phyloP scores from a whole-genome alignment of 2,329 filamentous ascomycete species.

The Verticillium isaacii region DNA sequence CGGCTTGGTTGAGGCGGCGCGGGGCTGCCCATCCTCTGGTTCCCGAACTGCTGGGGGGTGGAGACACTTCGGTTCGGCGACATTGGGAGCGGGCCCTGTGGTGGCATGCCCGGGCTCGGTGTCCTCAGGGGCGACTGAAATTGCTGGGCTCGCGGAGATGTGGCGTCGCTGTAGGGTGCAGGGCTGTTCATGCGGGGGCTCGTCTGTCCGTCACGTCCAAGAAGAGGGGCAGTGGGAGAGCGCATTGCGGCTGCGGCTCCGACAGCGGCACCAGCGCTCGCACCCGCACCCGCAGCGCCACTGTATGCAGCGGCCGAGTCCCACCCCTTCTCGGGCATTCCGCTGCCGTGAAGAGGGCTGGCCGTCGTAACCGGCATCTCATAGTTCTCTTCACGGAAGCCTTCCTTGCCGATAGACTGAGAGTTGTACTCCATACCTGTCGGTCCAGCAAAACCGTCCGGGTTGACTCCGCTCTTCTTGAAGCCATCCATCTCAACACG shows the following conservation, averaged over 20 bases:
- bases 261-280: constrained; percentile 5
- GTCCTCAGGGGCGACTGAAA: constrained; percentile 8
- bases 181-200: not conserved
- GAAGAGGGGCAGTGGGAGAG: not conserved
- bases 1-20: constrained; percentile 4
- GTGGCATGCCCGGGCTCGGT: constrained; percentile 10
- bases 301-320: constrained; percentile 12
- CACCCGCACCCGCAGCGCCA: constrained; percentile 6
- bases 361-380: constrained; percentile 21
- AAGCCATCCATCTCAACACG: constrained; percentile 47
- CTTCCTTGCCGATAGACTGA: constrained; percentile 14
- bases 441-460: constrained; percentile 36
- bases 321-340: constrained; percentile 23
- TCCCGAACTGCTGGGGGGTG: constrained; percentile 4
- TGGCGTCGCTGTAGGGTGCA: not conserved
- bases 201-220: not conserved
- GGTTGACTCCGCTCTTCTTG: constrained; percentile 41
- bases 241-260: not conserved
- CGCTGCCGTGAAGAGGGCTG: constrained; percentile 18
- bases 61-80: constrained; percentile 11
- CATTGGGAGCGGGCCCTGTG: constrained; percentile 9
- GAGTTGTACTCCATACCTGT: constrained; percentile 31
- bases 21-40: constrained; percentile 9
- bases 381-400: constrained; percentile 23
- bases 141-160: not conserved